These are phyloP conservation scores for Tulasnella sp. DNA, from an alignment of 768 basidiomycete species.

Conservation along the genomic window DNA sequence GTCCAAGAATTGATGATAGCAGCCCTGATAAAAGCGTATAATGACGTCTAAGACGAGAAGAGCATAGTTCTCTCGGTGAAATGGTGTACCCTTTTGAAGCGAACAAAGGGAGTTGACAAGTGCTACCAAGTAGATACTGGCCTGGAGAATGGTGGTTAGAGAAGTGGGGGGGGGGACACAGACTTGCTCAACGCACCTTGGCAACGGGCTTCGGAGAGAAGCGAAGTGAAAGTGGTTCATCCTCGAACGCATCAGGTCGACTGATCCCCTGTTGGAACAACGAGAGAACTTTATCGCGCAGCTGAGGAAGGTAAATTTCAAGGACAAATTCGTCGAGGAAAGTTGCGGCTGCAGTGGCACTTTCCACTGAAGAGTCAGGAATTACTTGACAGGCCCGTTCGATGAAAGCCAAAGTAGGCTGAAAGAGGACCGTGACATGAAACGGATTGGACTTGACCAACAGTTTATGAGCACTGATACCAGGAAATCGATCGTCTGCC, in stretches of 20 bases:
- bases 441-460: constrained; percentile 87
- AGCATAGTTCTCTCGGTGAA: constrained; percentile 89
- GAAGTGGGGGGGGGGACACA: not conserved
- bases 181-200: constrained; percentile 37
- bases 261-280: constrained; percentile 78
- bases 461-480: constrained; percentile 64
- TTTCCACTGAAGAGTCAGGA: constrained; percentile 59
- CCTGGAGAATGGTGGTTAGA: constrained; percentile 34
- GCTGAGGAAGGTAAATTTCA: constrained; percentile 81
- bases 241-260: constrained; percentile 74
- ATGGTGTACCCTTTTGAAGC: constrained; percentile 84
- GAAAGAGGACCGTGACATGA: constrained; percentile 88
- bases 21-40: constrained; percentile 91
- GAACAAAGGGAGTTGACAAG: constrained; percentile 82
- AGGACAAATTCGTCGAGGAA: constrained; percentile 88
- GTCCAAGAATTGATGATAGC: constrained; percentile 75
- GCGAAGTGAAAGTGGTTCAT: constrained; percentile 53
- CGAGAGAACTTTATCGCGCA: constrained; percentile 84
- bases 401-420: constrained; percentile 79
- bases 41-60: constrained; percentile 88
- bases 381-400: constrained; percentile 56
- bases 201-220: constrained; percentile 62
- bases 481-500: constrained; percentile 60
- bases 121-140: constrained; percentile 71
- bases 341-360: constrained; percentile 46